Base-by-base conservation (phyloP, 1,139 yeast species). In the Scheffersomyces segobiensis region DNA sequence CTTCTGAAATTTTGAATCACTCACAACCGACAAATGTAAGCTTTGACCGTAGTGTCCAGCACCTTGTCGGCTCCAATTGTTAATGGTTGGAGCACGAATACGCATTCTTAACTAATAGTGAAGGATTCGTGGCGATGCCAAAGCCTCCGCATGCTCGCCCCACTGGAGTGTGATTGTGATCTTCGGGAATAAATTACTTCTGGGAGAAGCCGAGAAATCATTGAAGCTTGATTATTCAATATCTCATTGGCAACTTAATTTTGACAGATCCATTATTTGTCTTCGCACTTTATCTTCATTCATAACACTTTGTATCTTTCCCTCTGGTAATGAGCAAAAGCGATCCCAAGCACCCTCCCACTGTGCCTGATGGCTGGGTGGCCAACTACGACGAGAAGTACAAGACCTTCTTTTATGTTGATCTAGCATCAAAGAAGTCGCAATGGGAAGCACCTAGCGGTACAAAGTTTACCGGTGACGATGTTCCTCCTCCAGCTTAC, bases 381-480 rank as follows among this genome's bases (percentile, higher is more conserved):
- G 96, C 97, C 14, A 89, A 89, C 58, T 93, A 83, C 74, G 98
- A 93, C 71, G 88, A 87, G 17, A 84, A 88, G 63, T 93, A 93
- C 76, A 83, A 85, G 63, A 88, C 91, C 19, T 88, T 87, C 86
- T 89, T 82, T 72, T 93, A 88, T 67, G 97, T 93, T 24, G 80
- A 93, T 67, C 75, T 89, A 64, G 67, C 79, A 19, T 84, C 91
- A n/a, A 88, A 90, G 61, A 78, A 85, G 64, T 91, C 97, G 0
- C 97, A 92, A 72, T 93, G 98, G 98, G 97, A 91, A 57, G 85
- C 87, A 17, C 98, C 98, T 3, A 60, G 67, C 8, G 93, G 91
- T 0, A 84, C 91, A 0, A 70, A 64, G 1, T 82, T 83, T 69
- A 71, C 73, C 5, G 66, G 68, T 5, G 71, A 65, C 18, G 73